Conservation (phyloP, 177 flowering plant species). For the Telopea speciosissima region DNA sequence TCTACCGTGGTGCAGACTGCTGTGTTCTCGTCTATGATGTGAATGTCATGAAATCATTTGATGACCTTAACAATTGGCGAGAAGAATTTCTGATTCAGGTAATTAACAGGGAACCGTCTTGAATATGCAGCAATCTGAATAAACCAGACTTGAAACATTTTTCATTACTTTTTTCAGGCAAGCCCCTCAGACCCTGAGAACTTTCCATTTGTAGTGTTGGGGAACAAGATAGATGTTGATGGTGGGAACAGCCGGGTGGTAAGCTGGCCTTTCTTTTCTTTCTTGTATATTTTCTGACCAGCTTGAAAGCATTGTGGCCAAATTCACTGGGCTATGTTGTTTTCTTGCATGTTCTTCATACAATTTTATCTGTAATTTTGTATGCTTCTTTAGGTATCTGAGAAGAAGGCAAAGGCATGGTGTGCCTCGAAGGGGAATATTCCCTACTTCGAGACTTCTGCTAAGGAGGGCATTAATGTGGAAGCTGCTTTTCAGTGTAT, state of each 20-base stretch:
- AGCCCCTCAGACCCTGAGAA: slow-evolving; percentile 48
- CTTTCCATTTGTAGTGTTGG: slow-evolving; percentile 47
- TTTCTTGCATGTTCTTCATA: neutral
- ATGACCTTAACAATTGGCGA: neutral
- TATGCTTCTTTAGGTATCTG: slow-evolving; percentile 32
- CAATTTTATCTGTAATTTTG: neutral
- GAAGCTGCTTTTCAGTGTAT: slow-evolving; percentile 63
- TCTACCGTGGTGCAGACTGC: neutral
- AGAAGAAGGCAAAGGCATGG: slow-evolving; percentile 49
- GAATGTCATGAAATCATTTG: neutral
- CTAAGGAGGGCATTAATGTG: slow-evolving; percentile 57
- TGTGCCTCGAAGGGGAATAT: slow-evolving; percentile 59
- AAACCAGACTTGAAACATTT: too few species aligned
- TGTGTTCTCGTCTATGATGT: neutral
- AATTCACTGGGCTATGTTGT: neutral
- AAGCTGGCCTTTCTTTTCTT: slow-evolving; percentile 3
- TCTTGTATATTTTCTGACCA: neutral
- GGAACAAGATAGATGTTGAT: slow-evolving; percentile 50
- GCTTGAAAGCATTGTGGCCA: neutral
- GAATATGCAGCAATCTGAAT: neutral
- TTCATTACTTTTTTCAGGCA: slow-evolving; percentile 27
- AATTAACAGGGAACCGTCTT: neutral
- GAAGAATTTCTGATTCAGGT: neutral
- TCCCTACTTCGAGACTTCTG: slow-evolving; percentile 58
- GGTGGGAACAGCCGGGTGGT: slow-evolving; percentile 59